A percentile compares a stretch with the other conserved stretches of the same genome.
phyloP scores from a whole-genome alignment of 352 stramenopile species.

The Phytopythium ostracodes region DNA sequence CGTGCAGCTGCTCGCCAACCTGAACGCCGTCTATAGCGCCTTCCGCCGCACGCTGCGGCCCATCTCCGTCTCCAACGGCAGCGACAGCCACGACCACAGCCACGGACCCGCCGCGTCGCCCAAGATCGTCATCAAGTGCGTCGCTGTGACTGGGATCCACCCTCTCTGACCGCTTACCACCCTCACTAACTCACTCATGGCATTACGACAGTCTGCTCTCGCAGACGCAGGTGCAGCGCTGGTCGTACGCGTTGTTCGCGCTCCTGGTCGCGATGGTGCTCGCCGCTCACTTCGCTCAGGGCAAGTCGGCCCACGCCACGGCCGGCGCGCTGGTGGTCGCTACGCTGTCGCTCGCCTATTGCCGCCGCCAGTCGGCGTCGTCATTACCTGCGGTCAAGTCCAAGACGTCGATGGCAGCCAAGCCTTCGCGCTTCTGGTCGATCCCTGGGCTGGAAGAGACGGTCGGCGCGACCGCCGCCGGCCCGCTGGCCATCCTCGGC shows the following conservation, averaged over 20 bases:
- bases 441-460: constrained; percentile 52
- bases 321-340: constrained; percentile 25
- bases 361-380: constrained; percentile 15
- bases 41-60: constrained; percentile 58
- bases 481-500: constrained; percentile 52
- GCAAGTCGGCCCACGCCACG: constrained; percentile 31
- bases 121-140: constrained; percentile 7
- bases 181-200: not conserved
- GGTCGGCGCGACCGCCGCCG: constrained; percentile 36
- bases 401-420: not conserved
- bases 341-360: constrained; percentile 55
- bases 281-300: constrained; percentile 31
- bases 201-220: constrained; percentile 59
- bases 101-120: not conserved
- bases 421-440: constrained; percentile 10
- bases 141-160: not conserved
- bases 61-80: not conserved
- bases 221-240: constrained; percentile 65
- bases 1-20: constrained; percentile 64
- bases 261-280: constrained; percentile 37
- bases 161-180: not conserved
- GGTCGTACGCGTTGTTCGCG: constrained; percentile 55
- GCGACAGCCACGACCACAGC: constrained; percentile 5
- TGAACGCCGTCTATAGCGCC: constrained; percentile 69
- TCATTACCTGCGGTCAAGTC: not conserved